These are phyloP conservation scores for Candida koratica DNA, from an alignment of 805 yeast species.

Conservation along the genomic window DNA sequence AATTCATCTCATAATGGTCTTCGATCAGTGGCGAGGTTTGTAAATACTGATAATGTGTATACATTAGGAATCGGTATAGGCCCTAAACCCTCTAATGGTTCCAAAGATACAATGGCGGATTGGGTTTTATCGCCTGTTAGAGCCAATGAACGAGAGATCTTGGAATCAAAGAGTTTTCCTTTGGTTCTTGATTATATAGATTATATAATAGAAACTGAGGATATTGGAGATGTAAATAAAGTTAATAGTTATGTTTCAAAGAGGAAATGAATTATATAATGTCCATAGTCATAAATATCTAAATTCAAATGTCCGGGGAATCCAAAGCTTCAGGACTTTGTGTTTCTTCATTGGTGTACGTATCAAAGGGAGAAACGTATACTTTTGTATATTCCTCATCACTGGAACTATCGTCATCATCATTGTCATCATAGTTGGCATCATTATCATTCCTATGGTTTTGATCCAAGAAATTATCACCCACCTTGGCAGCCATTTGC, in stretches of 20 bases:
- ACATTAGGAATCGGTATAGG: constrained; percentile 42
- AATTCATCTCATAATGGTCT: constrained; percentile 42
- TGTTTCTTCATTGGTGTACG: constrained; percentile 10
- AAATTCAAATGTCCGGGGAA: no score
- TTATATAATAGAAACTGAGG: constrained; percentile 18
- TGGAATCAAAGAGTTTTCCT: constrained; percentile 14
- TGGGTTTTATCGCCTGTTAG: constrained; percentile 40
- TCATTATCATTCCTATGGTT: no score
- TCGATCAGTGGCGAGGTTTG: constrained; percentile 19
- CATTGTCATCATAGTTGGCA: constrained; percentile 8
- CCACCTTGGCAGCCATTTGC: no score
- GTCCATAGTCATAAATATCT: no score
- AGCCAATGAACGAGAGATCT: constrained; percentile 20
- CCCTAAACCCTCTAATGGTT: constrained; percentile 37
- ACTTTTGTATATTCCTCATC: constrained; percentile 12
- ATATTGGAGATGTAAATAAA: constrained; percentile 24
- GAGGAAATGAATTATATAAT: constrained; percentile 3
- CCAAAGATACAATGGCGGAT: constrained; percentile 31
- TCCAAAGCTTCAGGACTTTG: no score
- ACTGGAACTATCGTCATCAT: constrained; percentile 16
- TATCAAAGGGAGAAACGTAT: constrained; percentile 11
- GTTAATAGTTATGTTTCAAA: constrained; percentile 21
- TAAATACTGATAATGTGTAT: constrained; percentile 14
- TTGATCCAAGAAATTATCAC: no score
- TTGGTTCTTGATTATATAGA: constrained; percentile 20